phyloP scores from a whole-genome alignment of 2,329 filamentous ascomycete species.

The Diaporthe vexans region DNA sequence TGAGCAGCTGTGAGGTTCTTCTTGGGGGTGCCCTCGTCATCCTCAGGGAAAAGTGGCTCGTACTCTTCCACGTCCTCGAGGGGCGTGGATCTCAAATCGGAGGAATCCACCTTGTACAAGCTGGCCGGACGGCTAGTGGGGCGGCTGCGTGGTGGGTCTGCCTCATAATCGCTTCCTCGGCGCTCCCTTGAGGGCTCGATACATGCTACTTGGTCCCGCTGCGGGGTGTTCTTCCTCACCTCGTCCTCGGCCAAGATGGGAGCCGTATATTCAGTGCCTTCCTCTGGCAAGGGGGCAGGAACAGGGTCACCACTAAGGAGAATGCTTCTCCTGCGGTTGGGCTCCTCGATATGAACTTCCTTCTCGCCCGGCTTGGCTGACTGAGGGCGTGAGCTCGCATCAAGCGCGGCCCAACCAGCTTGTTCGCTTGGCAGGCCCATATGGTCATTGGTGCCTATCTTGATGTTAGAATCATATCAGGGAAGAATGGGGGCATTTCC shows the following conservation, averaged over 20 bases:
- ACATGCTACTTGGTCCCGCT: conserved; percentile 81
- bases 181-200: conserved; percentile 81
- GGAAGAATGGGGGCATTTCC: background rate
- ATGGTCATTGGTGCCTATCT: conserved; percentile 72
- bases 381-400: conserved; percentile 77
- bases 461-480: conserved; percentile 48
- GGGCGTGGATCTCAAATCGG: conserved; percentile 74
- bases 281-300: conserved; percentile 62
- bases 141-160: conserved; percentile 69
- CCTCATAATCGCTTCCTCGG: conserved; percentile 70
- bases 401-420: conserved; percentile 89
- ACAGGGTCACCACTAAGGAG: conserved; percentile 57
- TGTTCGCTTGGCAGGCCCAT: conserved; percentile 89
- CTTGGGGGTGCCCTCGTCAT: conserved; percentile 66
- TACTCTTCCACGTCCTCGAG: conserved; percentile 94
- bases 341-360: conserved; percentile 85
- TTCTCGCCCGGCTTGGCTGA: conserved; percentile 65
- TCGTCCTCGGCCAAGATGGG: conserved; percentile 94
- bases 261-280: conserved; percentile 74
- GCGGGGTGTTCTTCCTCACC: conserved; percentile 78
- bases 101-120: conserved; percentile 69
- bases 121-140: conserved; percentile 75
- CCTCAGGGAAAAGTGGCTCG: conserved; percentile 92
- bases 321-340: conserved; percentile 60
- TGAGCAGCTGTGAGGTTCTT: conserved; percentile 54